Percentiles rank a stretch among this genome's conserved stretches.
These are phyloP conservation scores for Didymella segeticola DNA, from an alignment of 2,329 filamentous ascomycete genomes.

Conservation along the genomic window DNA sequence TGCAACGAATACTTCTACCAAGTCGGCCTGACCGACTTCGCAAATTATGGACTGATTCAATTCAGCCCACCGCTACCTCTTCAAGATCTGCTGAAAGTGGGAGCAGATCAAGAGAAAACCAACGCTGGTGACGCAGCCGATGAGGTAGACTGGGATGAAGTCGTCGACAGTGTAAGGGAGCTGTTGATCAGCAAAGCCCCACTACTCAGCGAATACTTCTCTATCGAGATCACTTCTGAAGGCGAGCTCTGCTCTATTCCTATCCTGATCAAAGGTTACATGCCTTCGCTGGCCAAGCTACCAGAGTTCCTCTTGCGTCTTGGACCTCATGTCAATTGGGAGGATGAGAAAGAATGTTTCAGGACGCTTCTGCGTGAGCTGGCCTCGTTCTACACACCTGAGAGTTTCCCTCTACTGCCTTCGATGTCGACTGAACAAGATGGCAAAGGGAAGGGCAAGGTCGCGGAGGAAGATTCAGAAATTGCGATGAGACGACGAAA, in stretches of 20 bases:
- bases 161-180: constrained; percentile 69
- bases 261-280: constrained; percentile 86
- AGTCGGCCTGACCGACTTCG: constrained; percentile 91
- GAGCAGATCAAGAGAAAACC: constrained; percentile 73
- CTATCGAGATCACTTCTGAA: constrained; percentile 77
- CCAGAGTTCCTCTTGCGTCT: constrained; percentile 86
- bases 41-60: constrained; percentile 85
- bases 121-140: constrained; percentile 48
- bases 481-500: constrained; percentile 65
- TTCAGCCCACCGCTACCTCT: constrained; percentile 80
- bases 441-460: constrained; percentile 29
- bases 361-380: constrained; percentile 83
- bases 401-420: constrained; percentile 69
- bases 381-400: constrained; percentile 88
- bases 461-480: constrained; percentile 47
- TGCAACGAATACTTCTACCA: constrained; percentile 95
- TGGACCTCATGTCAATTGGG: constrained; percentile 89
- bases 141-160: constrained; percentile 70
- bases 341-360: constrained; percentile 83
- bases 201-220: constrained; percentile 94
- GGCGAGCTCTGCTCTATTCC: constrained; percentile 83
- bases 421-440: constrained; percentile 51
- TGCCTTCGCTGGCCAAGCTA: constrained; percentile 82
- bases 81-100: constrained; percentile 73
- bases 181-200: constrained; percentile 78